Base-by-base conservation (phyloP, 2,329 filamentous ascomycete species). In the Didymella pinodella region DNA sequence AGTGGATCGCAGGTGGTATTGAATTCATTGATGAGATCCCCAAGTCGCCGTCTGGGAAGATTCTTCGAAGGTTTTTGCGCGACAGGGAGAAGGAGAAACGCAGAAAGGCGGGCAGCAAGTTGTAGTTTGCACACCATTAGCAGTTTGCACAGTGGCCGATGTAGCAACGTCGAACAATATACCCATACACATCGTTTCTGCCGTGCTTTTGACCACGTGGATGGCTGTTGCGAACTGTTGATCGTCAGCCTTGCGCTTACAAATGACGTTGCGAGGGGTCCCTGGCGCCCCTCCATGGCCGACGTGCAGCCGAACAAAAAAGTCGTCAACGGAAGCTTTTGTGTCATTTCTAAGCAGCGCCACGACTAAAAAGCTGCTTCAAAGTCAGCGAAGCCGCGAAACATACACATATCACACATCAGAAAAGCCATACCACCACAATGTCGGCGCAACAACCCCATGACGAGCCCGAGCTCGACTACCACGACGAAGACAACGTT, bases 21-120 rank as follows among this genome's bases (percentile, higher is more conserved):
- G 82, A 86, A 59, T 78, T 78, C 28, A 70, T 78, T 18, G 75
- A 77, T 36, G 71, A 65, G 52, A 83, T 88, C 62, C 86, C 86
- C 0, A 88, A 88, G 77, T 86, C 82, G 44, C 84, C 86, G 0
- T 86, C 83, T 59, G 86, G 86, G 1, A 88, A 88, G 81, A 88
- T 88, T 60, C 69, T 88, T 63, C 75, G 87, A 48, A 83, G 86
- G 52, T 75, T 90, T 46, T 77, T 96, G 66, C 83, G 90, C 41
- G 92, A 96, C 70, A 85, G 85, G 70, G 92, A 95, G 78, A 90
- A 83, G 80, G 88, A 89, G 73, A 82, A 82, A 59, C 84, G 89
- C 72, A 85, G 86, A 73, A 83, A 84, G 66, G 80, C 84, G 61
- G 88, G 88, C 0, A 81, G 88, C 11, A 93, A 88, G 81, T 72